Conservation (phyloP, 1,284 basidiomycete genomes). For the Leccinum variabile region DNA sequence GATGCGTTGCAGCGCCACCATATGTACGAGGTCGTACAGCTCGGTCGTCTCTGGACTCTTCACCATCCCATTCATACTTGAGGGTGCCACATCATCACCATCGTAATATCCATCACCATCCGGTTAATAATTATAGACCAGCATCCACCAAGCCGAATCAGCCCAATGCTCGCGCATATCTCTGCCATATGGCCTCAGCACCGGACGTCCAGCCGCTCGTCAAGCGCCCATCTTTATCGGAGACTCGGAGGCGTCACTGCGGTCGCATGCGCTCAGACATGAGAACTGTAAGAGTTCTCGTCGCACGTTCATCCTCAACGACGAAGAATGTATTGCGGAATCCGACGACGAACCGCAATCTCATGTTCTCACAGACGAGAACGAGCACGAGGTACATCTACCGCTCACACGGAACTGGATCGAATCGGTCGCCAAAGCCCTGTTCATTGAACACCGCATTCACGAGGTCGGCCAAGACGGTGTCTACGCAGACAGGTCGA, state of each 20-base stretch:
- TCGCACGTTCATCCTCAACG: conserved; percentile 29
- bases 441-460: conserved; percentile 41
- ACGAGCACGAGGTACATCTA: conserved; percentile 6
- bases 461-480: conserved; percentile 18
- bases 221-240: conserved; percentile 33
- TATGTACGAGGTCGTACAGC: conserved; percentile 14
- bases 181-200: conserved; percentile 68
- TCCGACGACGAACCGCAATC: conserved; percentile 20
- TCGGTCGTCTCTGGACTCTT: conserved; percentile 29
- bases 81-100: conserved; percentile 25
- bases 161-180: conserved; percentile 52
- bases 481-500: conserved; percentile 38
- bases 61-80: conserved; percentile 33
- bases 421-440: conserved; percentile 53
- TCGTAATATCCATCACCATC: conserved; percentile 18
- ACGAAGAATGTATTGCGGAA: conserved; percentile 28
- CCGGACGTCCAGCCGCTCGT: conserved; percentile 51
- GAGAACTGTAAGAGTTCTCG: conserved; percentile 12
- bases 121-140: conserved; percentile 25
- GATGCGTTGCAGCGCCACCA: conserved; percentile 14
- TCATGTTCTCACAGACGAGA: conserved; percentile 12
- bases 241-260: conserved; percentile 19
- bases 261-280: conserved; percentile 20
- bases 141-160: conserved; percentile 28
- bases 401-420: neutral